Evolutionary conservation across 2,329 filamentous ascomycete genomes (phyloP), one percentile per base, ranked within the genome.

Genomic region (Didymella exigua): DNA sequence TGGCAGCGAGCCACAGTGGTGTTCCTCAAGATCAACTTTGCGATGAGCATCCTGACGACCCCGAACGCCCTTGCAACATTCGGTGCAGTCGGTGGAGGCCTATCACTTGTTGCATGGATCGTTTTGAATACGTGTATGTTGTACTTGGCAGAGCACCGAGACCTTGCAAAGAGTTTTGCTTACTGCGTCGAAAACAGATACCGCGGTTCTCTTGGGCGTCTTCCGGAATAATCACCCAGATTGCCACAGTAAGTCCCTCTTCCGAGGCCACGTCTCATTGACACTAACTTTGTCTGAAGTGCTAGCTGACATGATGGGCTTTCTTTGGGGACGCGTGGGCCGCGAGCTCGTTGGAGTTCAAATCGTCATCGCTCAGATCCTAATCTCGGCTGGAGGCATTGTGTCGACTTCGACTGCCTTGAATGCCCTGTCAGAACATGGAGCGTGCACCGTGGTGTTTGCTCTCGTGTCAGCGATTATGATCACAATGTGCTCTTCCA

Each of bases 11-110:
- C 42, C 42, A 30, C 30, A 9, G 42, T 45, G 13, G 42, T 45
- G 6, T 45, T 45, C 7, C 42, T 45, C 16, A 45, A 45, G 42
- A 45, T 45, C 42, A 45, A 45, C 14, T 45, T 45, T 30, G 42
- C 42, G 13, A 45, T 45, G 42, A 45, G 42, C 19, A 45, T 45
- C 30, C 19, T 34, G 30, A 45, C 27, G 6, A 45, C 42, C 3
- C 42, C 42, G 8, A 34, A 45, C 3, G 42, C 42, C 14, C 30
- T 45, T 26, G 42, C 29, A 6, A 45, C 29, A 3, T 30, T 45
- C 14, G 42, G 42, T 8, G 42, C 42, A n/a, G 42, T 45, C 4
- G 42, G 42, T 13, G 42, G 42, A 10, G 42, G 42, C 11, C 19
- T 45, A 4, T 24, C 18, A 5, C 42, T 45, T 34, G 30, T 24